These are phyloP conservation scores for Backusella psychrophila DNA, from an alignment of 192 early-diverging fungal genomes.

Conservation along the genomic window DNA sequence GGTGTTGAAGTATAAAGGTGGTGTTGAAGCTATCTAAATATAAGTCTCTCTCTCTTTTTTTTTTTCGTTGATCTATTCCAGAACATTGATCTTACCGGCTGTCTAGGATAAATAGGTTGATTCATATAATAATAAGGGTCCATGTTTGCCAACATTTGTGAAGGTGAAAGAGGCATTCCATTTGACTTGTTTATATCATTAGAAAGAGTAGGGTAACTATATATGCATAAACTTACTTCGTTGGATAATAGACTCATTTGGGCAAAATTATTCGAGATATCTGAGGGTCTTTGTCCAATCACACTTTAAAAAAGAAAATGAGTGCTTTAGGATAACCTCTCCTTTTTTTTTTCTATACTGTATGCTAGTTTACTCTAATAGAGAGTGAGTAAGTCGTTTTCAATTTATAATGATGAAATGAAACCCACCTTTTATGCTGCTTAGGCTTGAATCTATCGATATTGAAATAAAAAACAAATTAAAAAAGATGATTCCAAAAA, in stretches of 20 bases:
- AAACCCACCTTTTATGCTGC: neutral
- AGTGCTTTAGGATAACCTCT: neutral
- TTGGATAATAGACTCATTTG: slow-evolving; percentile 16
- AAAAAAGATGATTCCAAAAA: neutral
- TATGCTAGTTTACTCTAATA: neutral
- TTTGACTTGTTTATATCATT: neutral
- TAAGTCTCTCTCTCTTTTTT: too few species aligned
- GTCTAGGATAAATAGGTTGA: slow-evolving; percentile 25
- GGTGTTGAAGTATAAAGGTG: slow-evolving; percentile 75
- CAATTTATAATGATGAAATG: neutral
- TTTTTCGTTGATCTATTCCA: neutral
- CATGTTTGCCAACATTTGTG: slow-evolving; percentile 18
- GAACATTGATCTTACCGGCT: slow-evolving; percentile 25
- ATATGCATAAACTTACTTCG: slow-evolving; percentile 10
- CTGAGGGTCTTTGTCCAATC: neutral
- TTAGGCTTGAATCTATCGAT: neutral
- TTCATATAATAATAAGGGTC: slow-evolving; percentile 38
- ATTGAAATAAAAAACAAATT: neutral
- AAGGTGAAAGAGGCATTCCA: slow-evolving; percentile 12
- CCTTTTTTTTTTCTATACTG: neutral
- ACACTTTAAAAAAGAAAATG: neutral
- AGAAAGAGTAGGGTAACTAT: neutral
- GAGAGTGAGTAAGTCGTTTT: neutral
- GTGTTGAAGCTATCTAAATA: slow-evolving; percentile 62
- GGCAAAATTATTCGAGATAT: slow-evolving; percentile 9